Conservation (phyloP, 305 asterid genomes). For the Solanum hybrid region DNA sequence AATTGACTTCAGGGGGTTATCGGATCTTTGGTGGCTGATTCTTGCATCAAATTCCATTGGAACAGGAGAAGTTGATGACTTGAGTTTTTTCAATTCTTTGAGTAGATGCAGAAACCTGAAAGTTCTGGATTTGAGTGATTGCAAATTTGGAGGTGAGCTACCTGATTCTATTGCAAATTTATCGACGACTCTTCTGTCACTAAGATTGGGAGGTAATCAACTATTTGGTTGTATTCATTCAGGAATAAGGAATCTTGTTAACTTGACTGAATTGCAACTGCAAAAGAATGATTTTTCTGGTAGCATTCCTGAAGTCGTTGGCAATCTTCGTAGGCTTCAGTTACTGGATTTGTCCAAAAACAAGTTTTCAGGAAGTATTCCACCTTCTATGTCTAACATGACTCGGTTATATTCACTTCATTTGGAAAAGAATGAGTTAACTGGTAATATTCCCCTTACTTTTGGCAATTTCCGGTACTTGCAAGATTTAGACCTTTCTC, state of each 20-base stretch:
- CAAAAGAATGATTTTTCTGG: constrained; percentile 20
- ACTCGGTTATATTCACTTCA: constrained; percentile 16
- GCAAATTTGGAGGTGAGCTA: constrained; percentile 21
- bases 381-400: constrained; percentile 17
- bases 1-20: constrained; percentile 19
- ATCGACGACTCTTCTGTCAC: constrained; percentile 13
- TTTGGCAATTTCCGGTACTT: constrained; percentile 19
- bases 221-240: constrained; percentile 17
- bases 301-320: constrained; percentile 19
- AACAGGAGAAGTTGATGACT: constrained; percentile 17
- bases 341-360: constrained; percentile 29
- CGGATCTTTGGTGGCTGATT: constrained; percentile 19
- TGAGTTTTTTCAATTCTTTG: constrained; percentile 24
- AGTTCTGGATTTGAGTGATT: constrained; percentile 22
- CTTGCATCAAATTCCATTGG: constrained; percentile 28
- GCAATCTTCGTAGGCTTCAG: constrained; percentile 23
- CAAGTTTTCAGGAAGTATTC: constrained; percentile 21
- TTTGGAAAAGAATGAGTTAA: constrained; percentile 19
- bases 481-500: constrained; percentile 29
- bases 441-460: constrained; percentile 21
- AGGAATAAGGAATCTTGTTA: constrained; percentile 22
- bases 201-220: constrained; percentile 22
- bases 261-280: constrained; percentile 22
- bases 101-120: constrained; percentile 14
- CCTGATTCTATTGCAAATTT: constrained; percentile 28